phyloP scores from a whole-genome alignment of 1,284 basidiomycete genomes.

The Moniliella sp. region DNA sequence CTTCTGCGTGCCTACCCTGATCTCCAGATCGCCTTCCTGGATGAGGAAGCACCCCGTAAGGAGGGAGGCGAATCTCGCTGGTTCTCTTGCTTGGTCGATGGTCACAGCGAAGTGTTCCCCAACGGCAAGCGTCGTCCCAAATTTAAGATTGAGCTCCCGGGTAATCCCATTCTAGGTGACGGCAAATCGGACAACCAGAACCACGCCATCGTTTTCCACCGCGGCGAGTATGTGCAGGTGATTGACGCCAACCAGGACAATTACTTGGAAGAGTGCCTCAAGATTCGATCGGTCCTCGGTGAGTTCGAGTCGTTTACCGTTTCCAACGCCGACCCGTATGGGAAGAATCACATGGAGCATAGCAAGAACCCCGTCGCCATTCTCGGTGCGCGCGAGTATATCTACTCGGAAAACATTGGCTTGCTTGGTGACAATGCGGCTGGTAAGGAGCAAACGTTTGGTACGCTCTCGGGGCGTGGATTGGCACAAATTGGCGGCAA shows the following conservation, averaged over 20 bases:
- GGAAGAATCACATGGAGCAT: conserved; percentile 46
- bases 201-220: conserved; percentile 95
- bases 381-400: conserved; percentile 94
- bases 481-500: conserved; percentile 95
- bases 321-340: conserved; percentile 71
- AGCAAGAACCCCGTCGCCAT: conserved; percentile 76
- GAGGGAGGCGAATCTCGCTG: conserved; percentile 88
- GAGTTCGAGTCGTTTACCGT: conserved; percentile 88
- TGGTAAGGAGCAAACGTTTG: conserved; percentile 98
- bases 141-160: conserved; percentile 92
- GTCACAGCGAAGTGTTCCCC: conserved; percentile 80
- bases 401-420: conserved; percentile 99
- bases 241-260: conserved; percentile 99
- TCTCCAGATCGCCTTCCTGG: conserved; percentile 88
- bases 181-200: conserved; percentile 99
- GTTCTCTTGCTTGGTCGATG: conserved; percentile 88
- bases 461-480: conserved; percentile 78
- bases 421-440: conserved; percentile 93
- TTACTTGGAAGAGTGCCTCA: conserved; percentile 96
- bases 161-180: conserved; percentile 92
- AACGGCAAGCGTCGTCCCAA: conserved; percentile 77
- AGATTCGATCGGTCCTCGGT: conserved; percentile 91
- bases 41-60: conserved; percentile 73
- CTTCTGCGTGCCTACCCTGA: conserved; percentile 98
- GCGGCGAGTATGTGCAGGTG: conserved; percentile 92